Percentiles rank a stretch among this genome's conserved stretches.
phyloP scores from a whole-genome alignment of 306 rosid species.

The Acacia acuminata region DNA sequence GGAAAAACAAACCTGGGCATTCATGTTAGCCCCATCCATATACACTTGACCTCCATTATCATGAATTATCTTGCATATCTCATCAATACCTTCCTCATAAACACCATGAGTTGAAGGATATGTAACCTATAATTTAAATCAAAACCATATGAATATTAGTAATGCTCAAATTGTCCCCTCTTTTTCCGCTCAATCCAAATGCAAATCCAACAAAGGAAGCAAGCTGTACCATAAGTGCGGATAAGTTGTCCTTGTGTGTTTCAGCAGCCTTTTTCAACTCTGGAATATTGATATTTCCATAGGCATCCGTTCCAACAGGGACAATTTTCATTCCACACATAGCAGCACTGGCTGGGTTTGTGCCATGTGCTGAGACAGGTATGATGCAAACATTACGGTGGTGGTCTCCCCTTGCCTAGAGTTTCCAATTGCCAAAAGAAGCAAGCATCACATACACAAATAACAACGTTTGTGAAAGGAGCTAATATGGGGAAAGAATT shows the following conservation, averaged over 20 bases:
- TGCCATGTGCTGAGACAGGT: constrained; percentile 98
- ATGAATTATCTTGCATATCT: constrained; percentile 95
- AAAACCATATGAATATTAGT: constrained; percentile 29
- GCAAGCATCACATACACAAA: constrained; percentile 15
- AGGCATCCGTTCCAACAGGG: constrained; percentile 94
- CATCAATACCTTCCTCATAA: constrained; percentile 63
- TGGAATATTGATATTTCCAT: constrained; percentile 91
- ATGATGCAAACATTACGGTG: constrained; percentile 97
- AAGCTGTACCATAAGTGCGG: constrained; percentile 82
- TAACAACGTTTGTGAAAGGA: neutral
- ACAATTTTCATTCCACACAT: constrained; percentile 99
- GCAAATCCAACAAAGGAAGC: constrained; percentile 26
- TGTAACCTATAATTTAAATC: constrained; percentile 71
- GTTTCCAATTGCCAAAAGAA: constrained; percentile 36
- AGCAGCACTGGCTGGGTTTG: constrained; percentile 99
- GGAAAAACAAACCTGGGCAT: constrained; percentile 18
- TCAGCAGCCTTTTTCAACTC: constrained; percentile 97
- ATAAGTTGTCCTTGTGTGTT: constrained; percentile 70
- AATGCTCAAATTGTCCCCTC: constrained; percentile 5
- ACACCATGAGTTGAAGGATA: constrained; percentile 97
- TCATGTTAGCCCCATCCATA: constrained; percentile 94
- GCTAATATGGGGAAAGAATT: constrained; percentile 8
- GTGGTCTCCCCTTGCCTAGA: constrained; percentile 90
- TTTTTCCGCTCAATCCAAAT: constrained; percentile 2
- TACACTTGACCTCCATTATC: constrained; percentile 99